Evolutionary conservation across 2,329 filamentous ascomycete species (phyloP).

Genomic region (Lachnellula subtilissima): DNA sequence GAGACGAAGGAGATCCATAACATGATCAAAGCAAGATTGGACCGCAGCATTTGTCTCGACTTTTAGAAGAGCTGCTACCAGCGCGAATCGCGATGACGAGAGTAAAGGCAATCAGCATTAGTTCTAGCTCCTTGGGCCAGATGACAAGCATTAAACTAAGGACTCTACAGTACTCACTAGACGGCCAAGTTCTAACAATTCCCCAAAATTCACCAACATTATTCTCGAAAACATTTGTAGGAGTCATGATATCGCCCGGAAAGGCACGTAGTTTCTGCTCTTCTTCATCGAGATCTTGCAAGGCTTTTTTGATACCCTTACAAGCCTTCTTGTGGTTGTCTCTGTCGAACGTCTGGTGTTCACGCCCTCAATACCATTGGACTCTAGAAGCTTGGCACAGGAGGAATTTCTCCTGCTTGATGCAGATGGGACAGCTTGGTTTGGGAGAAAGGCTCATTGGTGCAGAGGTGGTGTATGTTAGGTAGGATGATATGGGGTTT

Average conservation of each 20-base stretch:
- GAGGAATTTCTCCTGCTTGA: conserved; percentile 28
- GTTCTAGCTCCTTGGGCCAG: background rate
- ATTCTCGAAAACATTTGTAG: conserved; percentile 36
- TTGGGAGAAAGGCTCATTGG: conserved; percentile 5
- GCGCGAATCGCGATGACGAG: conserved; percentile 30
- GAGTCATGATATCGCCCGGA: conserved; percentile 24
- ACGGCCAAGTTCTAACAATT: conserved; percentile 37
- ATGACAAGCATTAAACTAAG: background rate
- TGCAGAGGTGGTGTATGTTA: background rate
- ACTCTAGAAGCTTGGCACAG: conserved; percentile 41
- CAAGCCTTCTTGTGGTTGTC: conserved; percentile 38
- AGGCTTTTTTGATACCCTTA: conserved; percentile 33
- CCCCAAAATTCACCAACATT: conserved; percentile 40
- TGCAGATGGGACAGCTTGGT: conserved; percentile 25
- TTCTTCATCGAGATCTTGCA: conserved; percentile 30
- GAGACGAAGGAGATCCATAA: conserved; percentile 41
- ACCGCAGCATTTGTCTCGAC: conserved; percentile 35
- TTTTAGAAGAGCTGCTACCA: conserved; percentile 33
- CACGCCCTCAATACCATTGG: conserved; percentile 41
- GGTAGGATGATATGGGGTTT: background rate
- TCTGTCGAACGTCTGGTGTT: conserved; percentile 39
- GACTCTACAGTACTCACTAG: conserved; percentile 26
- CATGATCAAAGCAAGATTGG: conserved; percentile 35
- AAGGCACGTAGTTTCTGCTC: conserved; percentile 36
- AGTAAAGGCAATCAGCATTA: conserved; percentile 16